Evolutionary conservation across 768 basidiomycete species (phyloP).

Genomic region (Boletus huronensis): DNA sequence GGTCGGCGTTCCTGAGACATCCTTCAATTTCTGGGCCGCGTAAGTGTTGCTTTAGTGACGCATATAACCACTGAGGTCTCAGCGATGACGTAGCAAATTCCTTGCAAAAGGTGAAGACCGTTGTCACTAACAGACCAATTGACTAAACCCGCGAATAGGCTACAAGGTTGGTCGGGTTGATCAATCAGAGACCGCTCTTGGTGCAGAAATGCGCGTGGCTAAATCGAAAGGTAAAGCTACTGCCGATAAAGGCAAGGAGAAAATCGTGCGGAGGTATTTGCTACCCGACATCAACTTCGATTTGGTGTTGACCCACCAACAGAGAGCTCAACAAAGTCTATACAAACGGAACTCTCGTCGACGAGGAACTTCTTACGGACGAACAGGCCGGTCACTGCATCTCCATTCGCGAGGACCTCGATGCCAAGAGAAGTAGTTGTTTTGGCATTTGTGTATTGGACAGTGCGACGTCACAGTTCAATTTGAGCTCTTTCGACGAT

Average conservation of each 20-base stretch:
- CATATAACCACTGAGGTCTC: constrained; percentile 4
- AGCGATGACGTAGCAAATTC: constrained; percentile 55
- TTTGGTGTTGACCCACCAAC: constrained; percentile 7
- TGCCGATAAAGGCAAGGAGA: constrained; percentile 61
- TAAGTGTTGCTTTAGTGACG: constrained; percentile 37
- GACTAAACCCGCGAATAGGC: constrained; percentile 38
- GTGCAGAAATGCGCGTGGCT: constrained; percentile 92
- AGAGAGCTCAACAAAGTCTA: constrained; percentile 94
- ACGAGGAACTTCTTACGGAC: constrained; percentile 81
- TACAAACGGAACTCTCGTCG: constrained; percentile 94
- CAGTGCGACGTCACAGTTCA: constrained; percentile 94
- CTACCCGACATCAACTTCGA: not conserved
- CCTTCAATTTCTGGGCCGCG: constrained; percentile 92
- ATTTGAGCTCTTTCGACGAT: constrained; percentile 84
- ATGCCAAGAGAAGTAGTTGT: constrained; percentile 39
- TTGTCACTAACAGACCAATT: not conserved
- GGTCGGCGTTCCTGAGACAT: constrained; percentile 94
- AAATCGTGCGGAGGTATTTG: constrained; percentile 79
- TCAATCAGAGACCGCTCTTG: constrained; percentile 94
- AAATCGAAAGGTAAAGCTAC: constrained; percentile 47
- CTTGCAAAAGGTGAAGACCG: constrained; percentile 51
- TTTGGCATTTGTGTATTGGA: constrained; percentile 94
- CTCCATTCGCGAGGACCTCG: constrained; percentile 65
- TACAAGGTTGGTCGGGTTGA: constrained; percentile 97
- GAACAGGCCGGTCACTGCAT: constrained; percentile 96